phyloP scores from a whole-genome alignment of 306 rosid species.

The Trifolium repens region DNA sequence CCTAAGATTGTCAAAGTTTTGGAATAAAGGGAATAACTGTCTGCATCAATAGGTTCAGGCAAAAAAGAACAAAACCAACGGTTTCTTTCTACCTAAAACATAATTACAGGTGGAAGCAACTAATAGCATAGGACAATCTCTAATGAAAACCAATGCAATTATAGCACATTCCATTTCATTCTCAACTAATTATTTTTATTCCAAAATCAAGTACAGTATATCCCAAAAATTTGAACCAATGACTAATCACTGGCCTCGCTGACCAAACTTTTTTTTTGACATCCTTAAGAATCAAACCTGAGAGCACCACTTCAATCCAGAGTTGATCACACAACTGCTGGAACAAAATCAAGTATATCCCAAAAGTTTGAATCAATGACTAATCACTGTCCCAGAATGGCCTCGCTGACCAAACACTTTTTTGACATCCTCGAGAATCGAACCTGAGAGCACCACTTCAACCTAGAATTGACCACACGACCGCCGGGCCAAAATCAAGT shows the following conservation, averaged over 20 bases:
- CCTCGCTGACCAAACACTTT: not conserved
- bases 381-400: not conserved
- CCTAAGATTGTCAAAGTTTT: not conserved
- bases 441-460: not conserved
- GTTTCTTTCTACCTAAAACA: not conserved
- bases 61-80: not conserved
- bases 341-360: not conserved
- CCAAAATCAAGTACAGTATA: not conserved
- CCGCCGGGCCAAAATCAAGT: not conserved
- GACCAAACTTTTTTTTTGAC: not conserved
- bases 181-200: not conserved
- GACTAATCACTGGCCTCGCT: not conserved
- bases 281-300: not conserved
- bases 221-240: not conserved
- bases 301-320: not conserved
- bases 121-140: slow-evolving; percentile 13
- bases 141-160: not conserved
- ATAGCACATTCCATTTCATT: not conserved
- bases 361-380: not conserved
- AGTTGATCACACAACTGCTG: not conserved
- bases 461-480: not conserved
- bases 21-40: not conserved
- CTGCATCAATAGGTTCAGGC: not conserved
- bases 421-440: not conserved
- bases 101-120: not conserved